A percentile compares a stretch with the other conserved stretches of the same genome.
phyloP scores from a whole-genome alignment of 768 basidiomycete species.

The Phanerochaete sordida region DNA sequence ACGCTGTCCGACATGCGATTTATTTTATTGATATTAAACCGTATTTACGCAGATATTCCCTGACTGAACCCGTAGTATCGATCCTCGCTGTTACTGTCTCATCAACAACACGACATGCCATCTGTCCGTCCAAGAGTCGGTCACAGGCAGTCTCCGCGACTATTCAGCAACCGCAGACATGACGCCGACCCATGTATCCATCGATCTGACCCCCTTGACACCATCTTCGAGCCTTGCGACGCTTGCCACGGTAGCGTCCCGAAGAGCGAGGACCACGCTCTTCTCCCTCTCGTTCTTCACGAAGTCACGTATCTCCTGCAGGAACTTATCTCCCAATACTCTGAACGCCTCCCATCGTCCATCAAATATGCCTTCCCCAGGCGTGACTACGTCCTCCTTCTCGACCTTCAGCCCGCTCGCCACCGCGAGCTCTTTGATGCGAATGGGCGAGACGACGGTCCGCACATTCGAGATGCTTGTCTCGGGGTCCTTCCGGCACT shows the following conservation, averaged over 20 bases:
- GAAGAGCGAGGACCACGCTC: slow-evolving; percentile 27
- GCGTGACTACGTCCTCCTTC: slow-evolving; percentile 12
- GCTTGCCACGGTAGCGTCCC: slow-evolving; percentile 24
- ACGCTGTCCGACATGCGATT: too few relatives aligned
- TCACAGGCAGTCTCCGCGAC: too few relatives aligned
- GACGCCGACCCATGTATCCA: slow-evolving; percentile 16
- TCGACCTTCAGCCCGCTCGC: slow-evolving; percentile 21
- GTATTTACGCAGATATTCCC: too few relatives aligned
- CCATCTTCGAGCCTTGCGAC: slow-evolving; percentile 2
- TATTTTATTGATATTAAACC: too few relatives aligned
- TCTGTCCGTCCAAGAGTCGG: too few relatives aligned
- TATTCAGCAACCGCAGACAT: not conserved
- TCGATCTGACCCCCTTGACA: slow-evolving; percentile 11
- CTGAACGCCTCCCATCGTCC: slow-evolving; percentile 33
- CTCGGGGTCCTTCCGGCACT: slow-evolving; percentile 25
- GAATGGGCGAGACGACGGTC: slow-evolving; percentile 30
- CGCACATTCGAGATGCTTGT: slow-evolving; percentile 28
- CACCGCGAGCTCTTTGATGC: slow-evolving; percentile 25
- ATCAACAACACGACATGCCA: too few relatives aligned
- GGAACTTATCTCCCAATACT: slow-evolving; percentile 22
- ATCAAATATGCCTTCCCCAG: slow-evolving; percentile 26
- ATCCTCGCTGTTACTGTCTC: too few relatives aligned
- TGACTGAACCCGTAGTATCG: too few relatives aligned
- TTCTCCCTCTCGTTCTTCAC: slow-evolving; percentile 29
- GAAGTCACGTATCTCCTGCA: slow-evolving; percentile 21